Conservation (phyloP, 495 filamentous ascomycete species). For the Podospora sp. region DNA sequence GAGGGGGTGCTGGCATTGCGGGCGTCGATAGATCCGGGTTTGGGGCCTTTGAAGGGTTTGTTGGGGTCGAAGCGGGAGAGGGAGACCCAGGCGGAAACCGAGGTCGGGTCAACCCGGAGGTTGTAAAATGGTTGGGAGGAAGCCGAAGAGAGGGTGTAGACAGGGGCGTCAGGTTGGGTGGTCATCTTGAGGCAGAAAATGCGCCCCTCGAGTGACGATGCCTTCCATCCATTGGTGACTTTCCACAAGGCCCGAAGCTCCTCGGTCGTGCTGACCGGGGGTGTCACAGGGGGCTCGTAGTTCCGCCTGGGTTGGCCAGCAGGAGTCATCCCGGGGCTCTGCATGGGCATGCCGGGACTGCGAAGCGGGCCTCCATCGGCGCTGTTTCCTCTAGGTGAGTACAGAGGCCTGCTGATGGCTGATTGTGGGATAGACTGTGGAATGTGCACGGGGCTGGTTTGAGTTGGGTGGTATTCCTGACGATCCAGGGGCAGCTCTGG, state of each 20-base stretch:
- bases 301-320: constrained; percentile 17
- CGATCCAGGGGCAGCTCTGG: constrained; percentile 66
- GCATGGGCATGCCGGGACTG: constrained; percentile 25
- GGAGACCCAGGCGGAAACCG: constrained; percentile 55
- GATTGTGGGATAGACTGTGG: constrained; percentile 56
- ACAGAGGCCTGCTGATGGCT: constrained; percentile 59
- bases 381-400: constrained; percentile 49
- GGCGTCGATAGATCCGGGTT: constrained; percentile 22
- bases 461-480: constrained; percentile 69
- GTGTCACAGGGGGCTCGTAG: constrained; percentile 49
- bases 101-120: constrained; percentile 56
- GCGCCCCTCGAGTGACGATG: constrained; percentile 51
- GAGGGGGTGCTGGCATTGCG: constrained; percentile 44
- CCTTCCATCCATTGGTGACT: constrained; percentile 58
- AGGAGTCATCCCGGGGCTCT: constrained; percentile 35
- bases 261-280: constrained; percentile 51
- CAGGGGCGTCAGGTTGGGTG: constrained; percentile 49
- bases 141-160: constrained; percentile 55
- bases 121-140: constrained; percentile 55
- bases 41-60: constrained; percentile 47
- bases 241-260: constrained; percentile 58
- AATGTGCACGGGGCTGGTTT: constrained; percentile 55
- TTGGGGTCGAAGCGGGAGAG: constrained; percentile 57
- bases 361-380: constrained; percentile 34
- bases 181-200: constrained; percentile 54